phyloP scores from a whole-genome alignment of 176 grass and related monocot genomes.

The Panicum miliaceum region DNA sequence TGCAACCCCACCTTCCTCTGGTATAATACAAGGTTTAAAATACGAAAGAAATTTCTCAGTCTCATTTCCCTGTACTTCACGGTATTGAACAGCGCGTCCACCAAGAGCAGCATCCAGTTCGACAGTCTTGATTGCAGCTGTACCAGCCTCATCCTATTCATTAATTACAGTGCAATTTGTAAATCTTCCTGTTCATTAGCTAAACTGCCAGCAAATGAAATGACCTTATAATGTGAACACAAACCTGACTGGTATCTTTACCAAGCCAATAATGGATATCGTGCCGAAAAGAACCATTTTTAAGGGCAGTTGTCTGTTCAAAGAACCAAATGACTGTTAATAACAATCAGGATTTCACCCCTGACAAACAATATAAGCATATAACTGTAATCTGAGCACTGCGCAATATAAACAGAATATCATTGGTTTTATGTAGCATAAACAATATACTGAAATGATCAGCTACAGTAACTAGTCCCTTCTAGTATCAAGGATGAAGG shows the following conservation, averaged over 20 bases:
- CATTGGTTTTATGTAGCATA: conserved; percentile 22
- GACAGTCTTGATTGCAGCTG: conserved; percentile 94
- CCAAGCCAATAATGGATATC: conserved; percentile 99
- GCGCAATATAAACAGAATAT: conserved; percentile 26
- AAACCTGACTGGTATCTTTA: conserved; percentile 95
- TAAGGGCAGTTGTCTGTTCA: conserved; percentile 73
- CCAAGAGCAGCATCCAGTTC: conserved; percentile 96
- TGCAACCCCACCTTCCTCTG: conserved; percentile 79
- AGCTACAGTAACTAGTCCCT: neutral
- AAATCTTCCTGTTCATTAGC: conserved; percentile 24
- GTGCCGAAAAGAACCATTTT: conserved; percentile 90
- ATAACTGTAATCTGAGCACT: neutral
- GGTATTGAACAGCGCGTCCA: conserved; percentile 92
- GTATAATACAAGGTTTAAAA: conserved; percentile 99
- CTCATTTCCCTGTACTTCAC: conserved; percentile 96
- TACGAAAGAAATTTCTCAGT: conserved; percentile 98
- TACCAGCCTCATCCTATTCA: conserved; percentile 87
- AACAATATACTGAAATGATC: conserved; percentile 19
- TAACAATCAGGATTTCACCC: conserved; percentile 27
- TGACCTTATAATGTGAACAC: conserved; percentile 33
- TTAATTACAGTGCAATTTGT: conserved; percentile 49
- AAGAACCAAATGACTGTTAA: conserved; percentile 37
- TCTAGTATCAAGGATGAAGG: conserved; percentile 36
- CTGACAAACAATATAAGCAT: conserved; percentile 22
- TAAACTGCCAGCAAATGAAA: conserved; percentile 23